Conservation (phyloP, 257 asterid species). For the Paulownia fortunei region DNA sequence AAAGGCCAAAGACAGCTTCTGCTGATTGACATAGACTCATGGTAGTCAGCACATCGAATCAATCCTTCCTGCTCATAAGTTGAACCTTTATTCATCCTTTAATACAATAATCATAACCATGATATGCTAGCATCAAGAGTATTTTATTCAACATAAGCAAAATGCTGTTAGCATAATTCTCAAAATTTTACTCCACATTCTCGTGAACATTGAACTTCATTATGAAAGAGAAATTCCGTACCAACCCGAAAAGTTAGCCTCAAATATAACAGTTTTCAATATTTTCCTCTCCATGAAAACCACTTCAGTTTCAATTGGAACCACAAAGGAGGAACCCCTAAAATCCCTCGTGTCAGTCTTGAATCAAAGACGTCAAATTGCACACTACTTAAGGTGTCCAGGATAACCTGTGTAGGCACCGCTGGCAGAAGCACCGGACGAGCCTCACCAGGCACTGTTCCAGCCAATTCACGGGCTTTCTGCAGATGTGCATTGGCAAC, state of each 20-base stretch:
- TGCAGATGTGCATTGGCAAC: conserved; percentile 80
- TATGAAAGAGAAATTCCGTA: not conserved
- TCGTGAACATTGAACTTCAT: not conserved
- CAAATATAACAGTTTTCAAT: conserved; percentile 44
- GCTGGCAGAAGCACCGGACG: conserved; percentile 77
- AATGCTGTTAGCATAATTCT: not conserved
- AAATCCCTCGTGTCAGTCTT: conserved; percentile 60
- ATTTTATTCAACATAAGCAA: not conserved
- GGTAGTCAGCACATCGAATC: not conserved
- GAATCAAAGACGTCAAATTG: conserved; percentile 90
- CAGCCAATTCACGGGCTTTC: conserved; percentile 80
- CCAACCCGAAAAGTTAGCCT: not conserved
- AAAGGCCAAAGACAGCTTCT: not conserved
- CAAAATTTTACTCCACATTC: not conserved
- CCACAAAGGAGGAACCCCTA: conserved; percentile 83
- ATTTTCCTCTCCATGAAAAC: conserved; percentile 85
- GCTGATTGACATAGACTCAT: not conserved
- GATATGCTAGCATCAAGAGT: not conserved
- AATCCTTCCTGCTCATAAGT: not conserved
- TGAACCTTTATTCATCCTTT: not conserved
- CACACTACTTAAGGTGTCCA: conserved; percentile 70
- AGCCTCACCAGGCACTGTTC: conserved; percentile 81
- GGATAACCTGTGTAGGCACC: conserved; percentile 72
- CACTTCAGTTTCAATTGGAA: conserved; percentile 87
- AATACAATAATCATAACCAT: not conserved